phyloP scores from a whole-genome alignment of 1,139 yeast genomes.

The Taiozyma sp. region DNA sequence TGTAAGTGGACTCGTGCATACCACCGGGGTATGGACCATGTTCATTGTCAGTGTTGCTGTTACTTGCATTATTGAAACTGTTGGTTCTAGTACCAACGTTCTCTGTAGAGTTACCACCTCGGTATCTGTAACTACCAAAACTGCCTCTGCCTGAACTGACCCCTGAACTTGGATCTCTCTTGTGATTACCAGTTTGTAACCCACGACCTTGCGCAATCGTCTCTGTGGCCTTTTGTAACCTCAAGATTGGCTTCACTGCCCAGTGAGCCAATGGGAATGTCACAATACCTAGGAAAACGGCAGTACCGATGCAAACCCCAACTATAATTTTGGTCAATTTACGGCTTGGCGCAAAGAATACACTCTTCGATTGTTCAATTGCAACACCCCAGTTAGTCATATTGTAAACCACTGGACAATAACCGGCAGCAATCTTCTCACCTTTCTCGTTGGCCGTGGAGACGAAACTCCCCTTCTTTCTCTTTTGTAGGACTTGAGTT shows the following conservation, averaged over 20 bases:
- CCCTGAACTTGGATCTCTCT: constrained; percentile 7
- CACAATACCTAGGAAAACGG: constrained; percentile 65
- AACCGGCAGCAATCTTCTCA: constrained; percentile 64
- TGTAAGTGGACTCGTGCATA: constrained; percentile 32
- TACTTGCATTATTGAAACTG: background rate
- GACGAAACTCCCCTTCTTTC: constrained; percentile 47
- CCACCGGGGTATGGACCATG: background rate
- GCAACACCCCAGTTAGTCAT: constrained; percentile 71
- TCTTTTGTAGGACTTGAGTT: constrained; percentile 32
- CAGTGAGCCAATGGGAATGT: constrained; percentile 83
- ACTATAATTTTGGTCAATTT: constrained; percentile 64
- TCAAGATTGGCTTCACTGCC: constrained; percentile 81
- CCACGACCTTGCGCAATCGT: constrained; percentile 38
- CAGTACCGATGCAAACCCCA: constrained; percentile 78
- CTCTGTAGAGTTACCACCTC: background rate
- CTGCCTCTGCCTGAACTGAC: constrained; percentile 3
- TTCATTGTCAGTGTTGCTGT: constrained; percentile 3
- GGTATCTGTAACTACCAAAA: background rate
- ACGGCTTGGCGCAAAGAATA: constrained; percentile 60
- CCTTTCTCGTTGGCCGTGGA: constrained; percentile 40
- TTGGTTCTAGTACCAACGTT: background rate
- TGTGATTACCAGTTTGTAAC: constrained; percentile 18
- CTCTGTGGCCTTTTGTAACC: constrained; percentile 82
- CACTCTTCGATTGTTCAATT: constrained; percentile 58
- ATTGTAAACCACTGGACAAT: constrained; percentile 46